Conservation (phyloP, 495 filamentous ascomycete species). For the Sporormia fimetaria region DNA sequence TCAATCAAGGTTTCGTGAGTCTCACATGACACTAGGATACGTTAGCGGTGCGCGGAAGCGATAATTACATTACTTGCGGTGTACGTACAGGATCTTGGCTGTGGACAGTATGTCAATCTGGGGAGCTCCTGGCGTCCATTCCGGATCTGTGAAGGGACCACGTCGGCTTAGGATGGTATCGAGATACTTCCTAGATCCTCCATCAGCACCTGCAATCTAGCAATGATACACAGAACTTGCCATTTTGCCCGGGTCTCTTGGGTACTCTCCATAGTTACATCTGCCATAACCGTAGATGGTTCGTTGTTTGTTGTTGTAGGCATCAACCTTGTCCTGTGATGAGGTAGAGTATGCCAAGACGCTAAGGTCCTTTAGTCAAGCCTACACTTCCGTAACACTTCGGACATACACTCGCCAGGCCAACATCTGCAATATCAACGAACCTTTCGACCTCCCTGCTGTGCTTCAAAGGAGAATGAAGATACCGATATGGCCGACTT, state of each 20-base stretch:
- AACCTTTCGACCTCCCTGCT: not conserved
- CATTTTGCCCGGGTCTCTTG: not conserved
- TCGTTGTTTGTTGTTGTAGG: slow-evolving; percentile 1
- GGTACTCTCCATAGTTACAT: not conserved
- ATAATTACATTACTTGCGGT: not conserved
- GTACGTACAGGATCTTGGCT: slow-evolving; percentile 59
- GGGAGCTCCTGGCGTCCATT: slow-evolving; percentile 52
- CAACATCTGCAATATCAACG: not conserved
- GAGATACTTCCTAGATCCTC: slow-evolving; percentile 56
- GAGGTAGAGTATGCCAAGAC: slow-evolving; percentile 5
- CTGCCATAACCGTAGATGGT: slow-evolving; percentile 11
- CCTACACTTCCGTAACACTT: not conserved
- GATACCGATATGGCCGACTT: slow-evolving; percentile 29
- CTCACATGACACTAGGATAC: slow-evolving; percentile 40
- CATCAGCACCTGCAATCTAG: not conserved
- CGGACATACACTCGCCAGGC: not conserved
- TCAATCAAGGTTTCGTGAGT: not conserved
- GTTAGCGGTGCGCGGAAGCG: slow-evolving; percentile 1
- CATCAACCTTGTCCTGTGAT: no score
- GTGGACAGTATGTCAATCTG: slow-evolving; percentile 49
- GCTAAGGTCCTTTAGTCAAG: not conserved
- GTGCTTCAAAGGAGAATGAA: slow-evolving; percentile 10
- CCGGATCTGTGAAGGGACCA: slow-evolving; percentile 68
- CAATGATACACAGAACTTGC: slow-evolving; percentile 25
- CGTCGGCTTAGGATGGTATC: slow-evolving; percentile 60